phyloP scores from a whole-genome alignment of 139 green algal species.

The Desmodesmus armatus region DNA sequence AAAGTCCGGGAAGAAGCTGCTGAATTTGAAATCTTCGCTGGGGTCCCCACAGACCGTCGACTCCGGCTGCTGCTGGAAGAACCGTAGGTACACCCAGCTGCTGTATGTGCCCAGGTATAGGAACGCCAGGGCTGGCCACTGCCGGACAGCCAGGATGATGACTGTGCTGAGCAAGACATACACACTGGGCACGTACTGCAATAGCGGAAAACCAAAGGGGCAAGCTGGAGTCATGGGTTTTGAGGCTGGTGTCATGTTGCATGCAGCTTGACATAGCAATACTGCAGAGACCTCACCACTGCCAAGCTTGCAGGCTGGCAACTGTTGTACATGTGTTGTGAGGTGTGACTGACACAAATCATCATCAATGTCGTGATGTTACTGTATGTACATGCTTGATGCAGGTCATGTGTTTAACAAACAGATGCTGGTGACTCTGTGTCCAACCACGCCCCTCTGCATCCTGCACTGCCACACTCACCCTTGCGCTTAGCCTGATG shows the following conservation, averaged over 20 bases:
- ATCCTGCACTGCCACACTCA: slow-evolving; percentile 38
- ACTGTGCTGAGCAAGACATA: slow-evolving; percentile 35
- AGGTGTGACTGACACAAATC: too few species aligned
- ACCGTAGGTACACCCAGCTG: slow-evolving; percentile 94
- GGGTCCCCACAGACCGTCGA: slow-evolving; percentile 72
- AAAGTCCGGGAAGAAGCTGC: slow-evolving; percentile 83
- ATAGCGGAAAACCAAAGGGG: neutral
- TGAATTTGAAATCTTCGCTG: slow-evolving; percentile 88
- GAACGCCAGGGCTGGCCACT: slow-evolving; percentile 75
- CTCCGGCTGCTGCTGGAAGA: slow-evolving; percentile 85
- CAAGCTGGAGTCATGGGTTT: neutral
- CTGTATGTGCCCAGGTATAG: slow-evolving; percentile 80
- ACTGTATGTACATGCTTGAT: too few species aligned
- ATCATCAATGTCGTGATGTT: too few species aligned
- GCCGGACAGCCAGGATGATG: slow-evolving; percentile 10
- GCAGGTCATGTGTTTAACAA: too few species aligned
- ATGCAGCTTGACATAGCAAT: too few species aligned
- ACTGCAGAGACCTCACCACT: neutral
- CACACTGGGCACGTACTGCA: slow-evolving; percentile 48
- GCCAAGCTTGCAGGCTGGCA: too few species aligned
- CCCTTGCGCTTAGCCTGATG: slow-evolving; percentile 81
- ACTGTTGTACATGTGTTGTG: too few species aligned
- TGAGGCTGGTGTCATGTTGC: neutral
- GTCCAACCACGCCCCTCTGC: neutral
- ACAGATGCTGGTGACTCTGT: neutral